Conservation (phyloP, 1,284 basidiomycete genomes). For the Ustilago tritici region DNA sequence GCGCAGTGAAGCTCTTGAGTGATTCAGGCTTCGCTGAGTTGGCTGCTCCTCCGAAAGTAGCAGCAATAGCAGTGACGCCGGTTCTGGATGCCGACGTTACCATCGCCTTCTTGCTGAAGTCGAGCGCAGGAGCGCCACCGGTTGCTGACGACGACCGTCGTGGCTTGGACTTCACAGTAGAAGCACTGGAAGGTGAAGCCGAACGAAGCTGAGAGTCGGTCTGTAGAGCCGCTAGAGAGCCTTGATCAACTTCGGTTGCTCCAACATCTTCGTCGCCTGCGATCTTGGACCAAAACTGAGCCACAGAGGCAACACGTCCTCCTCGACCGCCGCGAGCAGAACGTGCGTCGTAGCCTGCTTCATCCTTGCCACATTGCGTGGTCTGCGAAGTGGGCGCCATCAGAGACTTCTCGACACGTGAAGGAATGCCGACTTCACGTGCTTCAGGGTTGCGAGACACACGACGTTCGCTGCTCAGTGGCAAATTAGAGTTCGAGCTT, state of each 20-base stretch:
- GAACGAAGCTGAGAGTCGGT: conserved; percentile 16
- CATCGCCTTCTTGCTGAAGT: conserved; percentile 55
- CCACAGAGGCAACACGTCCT: conserved; percentile 79
- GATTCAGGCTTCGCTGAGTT: conserved; percentile 27
- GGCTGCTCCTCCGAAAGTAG: conserved; percentile 23
- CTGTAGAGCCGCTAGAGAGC: conserved; percentile 21
- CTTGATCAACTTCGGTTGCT: not conserved
- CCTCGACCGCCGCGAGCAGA: conserved; percentile 82
- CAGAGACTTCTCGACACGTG: conserved; percentile 43
- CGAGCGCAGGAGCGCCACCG: conserved; percentile 55
- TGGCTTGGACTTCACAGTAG: conserved; percentile 56
- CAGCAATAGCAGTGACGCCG: conserved; percentile 37
- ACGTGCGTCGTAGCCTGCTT: conserved; percentile 75
- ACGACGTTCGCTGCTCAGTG: conserved; percentile 19
- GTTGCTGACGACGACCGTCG: conserved; percentile 32
- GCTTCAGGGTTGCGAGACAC: conserved; percentile 27
- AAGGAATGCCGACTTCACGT: conserved; percentile 39
- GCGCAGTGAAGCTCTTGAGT: conserved; percentile 43
- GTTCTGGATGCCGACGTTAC: conserved; percentile 20
- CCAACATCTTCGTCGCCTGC: conserved; percentile 45
- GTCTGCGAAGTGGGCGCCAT: conserved; percentile 17
- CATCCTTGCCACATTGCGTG: conserved; percentile 12
- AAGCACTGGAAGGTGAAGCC: conserved; percentile 41
- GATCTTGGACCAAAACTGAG: conserved; percentile 77
- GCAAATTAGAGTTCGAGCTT: not conserved